phyloP scores from a whole-genome alignment of 768 basidiomycete species.

The Tubosaeta sp. region DNA sequence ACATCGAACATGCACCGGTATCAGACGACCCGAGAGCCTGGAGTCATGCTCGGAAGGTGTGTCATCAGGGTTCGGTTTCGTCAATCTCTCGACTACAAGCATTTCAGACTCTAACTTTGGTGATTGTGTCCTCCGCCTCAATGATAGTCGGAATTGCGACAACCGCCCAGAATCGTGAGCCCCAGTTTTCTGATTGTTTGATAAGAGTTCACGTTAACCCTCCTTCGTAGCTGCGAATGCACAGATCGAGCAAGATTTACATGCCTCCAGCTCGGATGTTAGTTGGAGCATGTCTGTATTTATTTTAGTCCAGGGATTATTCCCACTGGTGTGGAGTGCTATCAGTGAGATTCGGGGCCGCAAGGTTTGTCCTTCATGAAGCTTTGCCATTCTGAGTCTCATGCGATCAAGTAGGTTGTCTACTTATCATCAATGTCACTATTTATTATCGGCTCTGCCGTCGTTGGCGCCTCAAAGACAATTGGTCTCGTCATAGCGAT shows the following conservation, averaged over 20 bases:
- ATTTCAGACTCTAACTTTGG: constrained; percentile 19
- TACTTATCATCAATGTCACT: constrained; percentile 52
- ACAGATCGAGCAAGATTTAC: constrained; percentile 56
- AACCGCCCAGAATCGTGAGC: constrained; percentile 27
- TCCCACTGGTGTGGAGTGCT: constrained; percentile 66
- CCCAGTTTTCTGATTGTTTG: neutral
- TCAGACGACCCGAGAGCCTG: constrained; percentile 59
- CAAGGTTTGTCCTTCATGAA: constrained; percentile 39
- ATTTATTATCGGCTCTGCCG: constrained; percentile 52
- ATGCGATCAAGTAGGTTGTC: constrained; percentile 38
- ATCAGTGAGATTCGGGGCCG: constrained; percentile 75
- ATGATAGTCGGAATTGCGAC: constrained; percentile 24
- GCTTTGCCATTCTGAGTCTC: neutral
- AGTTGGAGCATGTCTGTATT: constrained; percentile 68
- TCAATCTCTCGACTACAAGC: neutral
- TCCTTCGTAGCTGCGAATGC: constrained; percentile 55
- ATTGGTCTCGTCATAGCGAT: constrained; percentile 63
- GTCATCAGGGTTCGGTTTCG: neutral
- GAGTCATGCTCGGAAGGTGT: constrained; percentile 52
- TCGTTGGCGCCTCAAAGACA: constrained; percentile 53
- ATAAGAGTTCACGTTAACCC: too few species aligned
- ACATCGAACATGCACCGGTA: constrained; percentile 40
- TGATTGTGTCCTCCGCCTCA: constrained; percentile 27
- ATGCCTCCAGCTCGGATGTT: constrained; percentile 57
- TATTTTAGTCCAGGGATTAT: constrained; percentile 62